Evolutionary conservation across 2,329 filamentous ascomycete genomes (phyloP), one percentile per base, ranked within the genome.

Genomic region (Raffaelea albimanens): DNA sequence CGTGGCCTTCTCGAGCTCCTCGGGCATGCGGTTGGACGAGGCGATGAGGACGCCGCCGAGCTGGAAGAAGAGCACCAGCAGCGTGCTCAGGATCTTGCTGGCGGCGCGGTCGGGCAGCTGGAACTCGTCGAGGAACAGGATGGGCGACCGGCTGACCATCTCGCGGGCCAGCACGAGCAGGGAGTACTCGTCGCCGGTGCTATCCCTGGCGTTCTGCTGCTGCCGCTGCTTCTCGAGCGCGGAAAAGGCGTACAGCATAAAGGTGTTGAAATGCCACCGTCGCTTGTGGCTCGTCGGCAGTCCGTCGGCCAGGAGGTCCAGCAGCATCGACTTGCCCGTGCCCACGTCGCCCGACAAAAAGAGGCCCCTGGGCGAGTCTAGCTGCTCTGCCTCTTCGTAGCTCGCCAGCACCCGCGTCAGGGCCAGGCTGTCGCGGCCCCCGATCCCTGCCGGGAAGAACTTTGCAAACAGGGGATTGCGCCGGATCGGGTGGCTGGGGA

Each of bases 261-360:
- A 93, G 0, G 84, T 88, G 60, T 87, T 88, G 65, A 89, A 93
- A 59, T 91, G 87, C 80, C 83, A 89, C 50, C 85, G 71, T 55
- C 75, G 72, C 67, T 91, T 91, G 57, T 80, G 82, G 40, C 72
- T 68, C 16, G 80, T 88, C 1, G 87, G 87, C 4, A 93, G 65
- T 44, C 83, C 84, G 45, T 88, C 82, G 14, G 85, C 84, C n/a
- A 93, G 78, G 0, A 93, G 67, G 57, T 91, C 86, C 14, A 90
- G 73, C n/a, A 93, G 73, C 84, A 93, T 89, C 5, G 80, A 85
- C 61, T 93, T 93, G 14, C 87, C 86, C 0, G 84, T 88, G 11
- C 87, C 87, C 2, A 93, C 87, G 59, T 89, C 85, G 7, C 87
- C 86, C 22, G 87, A 87, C 0, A 93, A 71, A 59, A 91, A 82